Base-by-base conservation (phyloP, 1,139 yeast genomes). In the Debaryomyces singareniensis region DNA sequence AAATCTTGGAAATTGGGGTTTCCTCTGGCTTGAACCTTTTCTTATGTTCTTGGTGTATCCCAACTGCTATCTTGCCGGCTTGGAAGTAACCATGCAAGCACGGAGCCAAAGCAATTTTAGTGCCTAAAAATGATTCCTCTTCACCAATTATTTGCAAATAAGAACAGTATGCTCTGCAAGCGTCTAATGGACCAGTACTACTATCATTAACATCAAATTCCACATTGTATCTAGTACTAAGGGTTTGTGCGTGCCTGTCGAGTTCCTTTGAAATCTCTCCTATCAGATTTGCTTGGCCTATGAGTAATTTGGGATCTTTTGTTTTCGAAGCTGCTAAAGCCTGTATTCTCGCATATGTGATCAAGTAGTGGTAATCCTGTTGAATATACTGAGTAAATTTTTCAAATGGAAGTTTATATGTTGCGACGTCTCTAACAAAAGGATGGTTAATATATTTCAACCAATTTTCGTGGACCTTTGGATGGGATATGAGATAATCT, bases 1-100 rank as follows among this genome's bases (percentile, higher is more conserved):
- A 79, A 1, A 55, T 38, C 14, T 45, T 29, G n/a, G 41, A 34
- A 13, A 40, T 36, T 14, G 24, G 14, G 9, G 33, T 27, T 5
- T 33, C 29, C 14, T 39, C 40, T 29, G 38, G 31, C 1, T 23
- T 13, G 9, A 9, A 9, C 13, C 28, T 20, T 4, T 34, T 43
- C 15, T 39, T 39, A 15, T 32, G 38, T 1, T 26, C 13, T 9
- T 34, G 35, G 21, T 53, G 35, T 2, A 46, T 29, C 16, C 18
- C 15, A 16, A 15, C 10, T 5, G 31, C 32, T 13, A 26, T 34
- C 1, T 31, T 28, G 0, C 61, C 71, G 0, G 83, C 78, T 34
- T 73, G 70, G 23, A 71, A 71, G 49, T 81, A 82, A 1, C 95
- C 95, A 48, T 78, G 71, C 26, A 82, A 56, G 51, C 95, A 84